Percentiles rank a stretch among this genome's conserved stretches.
phyloP scores from a whole-genome alignment of 1,139 yeast genomes.

The Blastobotrys aristatus region DNA sequence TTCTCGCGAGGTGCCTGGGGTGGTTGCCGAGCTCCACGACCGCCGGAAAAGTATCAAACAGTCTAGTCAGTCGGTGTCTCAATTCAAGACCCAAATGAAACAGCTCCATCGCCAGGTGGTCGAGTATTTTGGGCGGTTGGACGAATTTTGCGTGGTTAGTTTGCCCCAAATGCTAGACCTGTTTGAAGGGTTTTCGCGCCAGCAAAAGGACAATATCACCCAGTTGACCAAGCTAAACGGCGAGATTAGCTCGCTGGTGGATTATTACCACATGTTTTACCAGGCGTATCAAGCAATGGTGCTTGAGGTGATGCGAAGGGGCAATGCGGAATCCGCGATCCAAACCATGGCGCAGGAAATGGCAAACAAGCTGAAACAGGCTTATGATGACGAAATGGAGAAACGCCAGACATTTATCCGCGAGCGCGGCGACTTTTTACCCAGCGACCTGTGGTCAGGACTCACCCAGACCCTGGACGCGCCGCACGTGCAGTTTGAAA shows the following conservation, averaged over 20 bases:
- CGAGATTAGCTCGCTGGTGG: slow-evolving; percentile 36
- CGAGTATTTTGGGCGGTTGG: slow-evolving; percentile 23
- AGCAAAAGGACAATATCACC: slow-evolving; percentile 24
- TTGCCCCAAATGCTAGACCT: slow-evolving; percentile 21
- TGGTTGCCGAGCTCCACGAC: slow-evolving; percentile 31
- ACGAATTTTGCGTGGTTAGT: slow-evolving; percentile 23
- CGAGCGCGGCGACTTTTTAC: slow-evolving; percentile 48
- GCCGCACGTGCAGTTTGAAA: slow-evolving; percentile 21
- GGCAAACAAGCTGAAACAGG: slow-evolving; percentile 34
- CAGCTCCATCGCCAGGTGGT: slow-evolving; percentile 20
- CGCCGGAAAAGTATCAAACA: slow-evolving; percentile 26
- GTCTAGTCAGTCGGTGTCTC: slow-evolving; percentile 22
- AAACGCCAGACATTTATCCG: slow-evolving; percentile 41
- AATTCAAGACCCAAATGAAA: slow-evolving; percentile 21
- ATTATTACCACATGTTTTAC: slow-evolving; percentile 46
- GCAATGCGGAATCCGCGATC: slow-evolving; percentile 39
- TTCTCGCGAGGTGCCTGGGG: slow-evolving; percentile 38
- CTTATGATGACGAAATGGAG: slow-evolving; percentile 40
- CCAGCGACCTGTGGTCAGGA: slow-evolving; percentile 48
- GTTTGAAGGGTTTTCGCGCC: slow-evolving; percentile 17
- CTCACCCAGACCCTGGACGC: slow-evolving; percentile 33
- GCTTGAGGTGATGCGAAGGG: slow-evolving; percentile 48
- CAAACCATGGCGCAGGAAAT: slow-evolving; percentile 39
- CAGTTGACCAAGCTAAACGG: slow-evolving; percentile 21
- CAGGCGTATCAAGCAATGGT: slow-evolving; percentile 47